Conservation (phyloP, 2,329 filamentous ascomycete species). For the Colletotrichum liriopes region DNA sequence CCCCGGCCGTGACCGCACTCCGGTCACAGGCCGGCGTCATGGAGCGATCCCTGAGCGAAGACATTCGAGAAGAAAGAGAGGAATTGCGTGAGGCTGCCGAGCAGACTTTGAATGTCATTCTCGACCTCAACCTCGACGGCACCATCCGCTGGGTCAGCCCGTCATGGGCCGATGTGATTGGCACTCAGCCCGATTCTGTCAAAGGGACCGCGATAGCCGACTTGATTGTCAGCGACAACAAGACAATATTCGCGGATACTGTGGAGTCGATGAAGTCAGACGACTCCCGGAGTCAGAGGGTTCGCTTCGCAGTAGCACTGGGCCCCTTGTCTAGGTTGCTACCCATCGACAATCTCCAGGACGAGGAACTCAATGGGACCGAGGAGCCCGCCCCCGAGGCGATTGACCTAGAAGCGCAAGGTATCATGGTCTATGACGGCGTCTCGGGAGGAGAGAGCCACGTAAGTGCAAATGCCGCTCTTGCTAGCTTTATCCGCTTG, state of each 20-base stretch:
- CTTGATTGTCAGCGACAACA: conserved; percentile 83
- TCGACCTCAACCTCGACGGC: conserved; percentile 92
- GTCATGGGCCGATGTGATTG: conserved; percentile 95
- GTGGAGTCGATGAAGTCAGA: conserved; percentile 93
- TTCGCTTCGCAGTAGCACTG: conserved; percentile 83
- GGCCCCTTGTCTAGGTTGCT: conserved; percentile 79
- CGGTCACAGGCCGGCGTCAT: conserved; percentile 67
- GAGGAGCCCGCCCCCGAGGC: conserved; percentile 62
- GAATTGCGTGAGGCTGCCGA: conserved; percentile 96
- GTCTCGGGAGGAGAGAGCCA: conserved; percentile 90
- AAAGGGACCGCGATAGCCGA: conserved; percentile 85
- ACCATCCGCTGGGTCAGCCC: conserved; percentile 96
- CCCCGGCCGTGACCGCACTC: conserved; percentile 68
- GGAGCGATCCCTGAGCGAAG: conserved; percentile 82
- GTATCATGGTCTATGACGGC: conserved; percentile 97
- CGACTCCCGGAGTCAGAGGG: conserved; percentile 91
- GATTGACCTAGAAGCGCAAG: conserved; percentile 92
- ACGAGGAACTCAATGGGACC: conserved; percentile 56
- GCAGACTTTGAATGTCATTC: conserved; percentile 95
- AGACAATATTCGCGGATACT: conserved; percentile 84
- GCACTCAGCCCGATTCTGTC: conserved; percentile 80
- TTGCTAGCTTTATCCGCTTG: neutral
- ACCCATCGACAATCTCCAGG: conserved; percentile 58
- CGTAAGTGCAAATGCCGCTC: conserved; percentile 70
- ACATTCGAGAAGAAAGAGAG: conserved; percentile 93